phyloP scores from a whole-genome alignment of 495 filamentous ascomycete genomes.

The Neurospora sp. region DNA sequence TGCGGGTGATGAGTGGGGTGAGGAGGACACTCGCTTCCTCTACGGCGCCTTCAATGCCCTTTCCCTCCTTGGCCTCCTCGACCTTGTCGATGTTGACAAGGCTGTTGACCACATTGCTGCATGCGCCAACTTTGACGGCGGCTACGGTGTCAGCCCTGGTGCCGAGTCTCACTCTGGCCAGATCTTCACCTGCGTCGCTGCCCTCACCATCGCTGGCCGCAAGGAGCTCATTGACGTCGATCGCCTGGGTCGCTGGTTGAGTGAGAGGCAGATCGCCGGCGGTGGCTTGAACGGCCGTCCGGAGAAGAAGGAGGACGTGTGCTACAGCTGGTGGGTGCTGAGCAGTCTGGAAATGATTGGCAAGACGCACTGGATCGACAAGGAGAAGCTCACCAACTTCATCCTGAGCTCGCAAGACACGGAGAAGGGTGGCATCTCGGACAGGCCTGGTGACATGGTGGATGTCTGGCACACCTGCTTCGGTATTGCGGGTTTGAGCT shows the following conservation, averaged over 20 bases:
- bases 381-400: conserved; percentile 61
- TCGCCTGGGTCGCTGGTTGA: conserved; percentile 78
- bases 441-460: conserved; percentile 86
- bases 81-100: conserved; percentile 63
- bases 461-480: conserved; percentile 96
- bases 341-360: conserved; percentile 84
- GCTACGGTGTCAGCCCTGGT: conserved; percentile 77
- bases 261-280: conserved; percentile 76
- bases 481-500: conserved; percentile 77
- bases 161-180: conserved; percentile 90
- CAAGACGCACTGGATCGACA: conserved; percentile 83
- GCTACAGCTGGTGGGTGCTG: conserved; percentile 97
- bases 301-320: conserved; percentile 93
- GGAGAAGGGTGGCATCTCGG: conserved; percentile 75
- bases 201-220: conserved; percentile 69
- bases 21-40: conserved; percentile 87
- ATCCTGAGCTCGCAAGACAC: conserved; percentile 83
- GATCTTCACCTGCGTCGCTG: conserved; percentile 89
- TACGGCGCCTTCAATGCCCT: conserved; percentile 81
- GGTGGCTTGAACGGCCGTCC: conserved; percentile 91
- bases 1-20: conserved; percentile 90
- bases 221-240: conserved; percentile 78
- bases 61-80: conserved; percentile 62
- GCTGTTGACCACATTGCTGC: conserved; percentile 66
- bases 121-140: conserved; percentile 88